A percentile compares a stretch with the other conserved stretches of the same genome.
These are phyloP conservation scores for Fusarium neocosmosporiellum DNA, from an alignment of 2,329 filamentous ascomycete species.

Conservation along the genomic window DNA sequence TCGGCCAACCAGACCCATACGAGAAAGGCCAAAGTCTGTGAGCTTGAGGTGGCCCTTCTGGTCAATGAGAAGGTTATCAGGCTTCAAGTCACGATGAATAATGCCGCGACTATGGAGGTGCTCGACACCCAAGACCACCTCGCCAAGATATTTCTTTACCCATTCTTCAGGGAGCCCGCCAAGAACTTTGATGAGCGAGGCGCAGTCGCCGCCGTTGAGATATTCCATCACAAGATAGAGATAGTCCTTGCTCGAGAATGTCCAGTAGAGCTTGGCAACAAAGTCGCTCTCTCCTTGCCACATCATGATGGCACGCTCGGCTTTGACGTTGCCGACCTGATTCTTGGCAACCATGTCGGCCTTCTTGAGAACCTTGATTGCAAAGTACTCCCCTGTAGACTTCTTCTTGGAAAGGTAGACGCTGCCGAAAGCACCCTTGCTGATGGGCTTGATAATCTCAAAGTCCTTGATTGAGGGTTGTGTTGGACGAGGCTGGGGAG, in stretches of 20 bases:
- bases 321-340: slow-evolving; percentile 98
- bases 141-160: slow-evolving; percentile 97
- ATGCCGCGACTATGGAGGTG: slow-evolving; percentile 95
- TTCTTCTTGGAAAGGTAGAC: slow-evolving; percentile 99
- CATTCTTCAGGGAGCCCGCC: slow-evolving; percentile 95
- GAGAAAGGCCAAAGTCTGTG: slow-evolving; percentile 95
- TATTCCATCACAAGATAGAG: slow-evolving; percentile 99
- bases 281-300: slow-evolving; percentile 99
- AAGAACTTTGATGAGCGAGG: slow-evolving; percentile 93
- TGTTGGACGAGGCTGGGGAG: slow-evolving; percentile 86
- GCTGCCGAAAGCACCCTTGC: slow-evolving; percentile 97
- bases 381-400: slow-evolving; percentile 97
- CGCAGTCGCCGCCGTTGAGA: slow-evolving; percentile 95
- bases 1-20: slow-evolving; percentile 95
- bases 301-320: slow-evolving; percentile 99
- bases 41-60: slow-evolving; percentile 96
- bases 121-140: slow-evolving; percentile 96
- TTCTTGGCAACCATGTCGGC: slow-evolving; percentile 99
- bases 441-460: slow-evolving; percentile 99
- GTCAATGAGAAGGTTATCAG: slow-evolving; percentile 96
- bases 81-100: slow-evolving; percentile 96
- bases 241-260: slow-evolving; percentile 99
- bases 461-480: slow-evolving; percentile 99
- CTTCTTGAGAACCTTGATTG: slow-evolving; percentile 98
- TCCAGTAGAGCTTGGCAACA: slow-evolving; percentile 99